Base-by-base conservation (phyloP, 1,139 yeast genomes). In the Scheffersomyces segobiensis region DNA sequence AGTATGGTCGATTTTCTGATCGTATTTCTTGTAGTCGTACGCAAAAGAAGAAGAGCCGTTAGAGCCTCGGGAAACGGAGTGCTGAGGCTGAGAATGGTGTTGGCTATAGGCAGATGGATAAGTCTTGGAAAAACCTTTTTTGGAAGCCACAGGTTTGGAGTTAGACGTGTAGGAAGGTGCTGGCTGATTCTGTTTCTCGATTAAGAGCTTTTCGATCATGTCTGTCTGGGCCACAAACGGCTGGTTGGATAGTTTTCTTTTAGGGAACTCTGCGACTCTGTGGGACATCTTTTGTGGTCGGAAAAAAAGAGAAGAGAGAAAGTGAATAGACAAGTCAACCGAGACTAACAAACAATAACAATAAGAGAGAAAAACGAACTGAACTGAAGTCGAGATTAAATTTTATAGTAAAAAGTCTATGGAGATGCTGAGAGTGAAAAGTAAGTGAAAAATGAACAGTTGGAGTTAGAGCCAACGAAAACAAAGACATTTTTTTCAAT, bases 201-300 rank as follows among this genome's bases (percentile, higher is more conserved):
- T 66, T 59, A 70, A 63, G 24, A 71, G 67, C 59, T 69, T 73
- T 53, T 74, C 77, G 53, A 78, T 72, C 50, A 67, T 53, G 49
- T 76, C 80, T 55, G 71, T 56, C 62, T 78, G 82, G 58, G 66
- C 64, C 26, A 67, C 71, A 65, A 78, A 78, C 54, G 80, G 71
- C 63, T 73, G 78, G 52, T 67, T 59, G 17, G 62, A 61, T 42
- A 77, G 63, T 46, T 60, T 58, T 52, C 81, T 69, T 55, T 67
- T 69, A 24, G 78, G 76, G 49, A 56, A 62, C 53, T 51, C 51
- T 48, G n/a, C 50, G 12, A 48, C 50, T 32, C 42, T 32, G 42
- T 10, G 17, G 42, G 42, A 32, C 42, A 32, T 32, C 17, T 32
- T 32, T 17, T 32, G 42, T 32, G 17, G 12, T 12, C 5, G 17